Percentiles rank a stretch among this genome's conserved stretches.
phyloP scores from a whole-genome alignment of 106 monocot genomes.

The Ottelia alismoides region DNA sequence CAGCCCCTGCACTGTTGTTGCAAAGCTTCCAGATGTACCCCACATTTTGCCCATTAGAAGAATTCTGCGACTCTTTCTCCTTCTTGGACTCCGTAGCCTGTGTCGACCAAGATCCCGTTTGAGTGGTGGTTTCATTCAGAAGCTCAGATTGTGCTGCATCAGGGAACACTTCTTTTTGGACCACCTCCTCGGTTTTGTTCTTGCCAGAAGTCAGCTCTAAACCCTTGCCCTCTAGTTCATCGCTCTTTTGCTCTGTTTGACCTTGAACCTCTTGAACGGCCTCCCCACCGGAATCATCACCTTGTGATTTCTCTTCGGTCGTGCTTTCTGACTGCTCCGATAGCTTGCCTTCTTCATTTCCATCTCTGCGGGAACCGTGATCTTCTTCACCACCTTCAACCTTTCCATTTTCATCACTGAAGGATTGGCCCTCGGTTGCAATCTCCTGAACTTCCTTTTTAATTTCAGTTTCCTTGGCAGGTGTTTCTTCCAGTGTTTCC shows the following conservation, averaged over 20 bases:
- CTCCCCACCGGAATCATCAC: constrained; percentile 6
- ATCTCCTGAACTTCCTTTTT: constrained; percentile 10
- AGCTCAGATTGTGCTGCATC: constrained; percentile 69
- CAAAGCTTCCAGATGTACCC: constrained; percentile 73
- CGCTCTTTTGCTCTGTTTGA: constrained; percentile 16
- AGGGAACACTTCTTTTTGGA: constrained; percentile 31
- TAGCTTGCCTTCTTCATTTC: constrained; percentile 6
- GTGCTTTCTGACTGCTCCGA: constrained; percentile 1
- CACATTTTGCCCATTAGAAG: constrained; percentile 11
- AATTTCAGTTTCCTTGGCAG: constrained; percentile 9
- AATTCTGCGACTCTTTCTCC: constrained; percentile 52
- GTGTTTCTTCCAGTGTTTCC: constrained; percentile 5
- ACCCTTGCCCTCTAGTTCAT: constrained; percentile 19
- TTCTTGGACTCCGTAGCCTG: constrained; percentile 76
- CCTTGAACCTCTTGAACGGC: constrained; percentile 17
- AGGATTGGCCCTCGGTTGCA: constrained; percentile 4
- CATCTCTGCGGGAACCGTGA: constrained; percentile 17
- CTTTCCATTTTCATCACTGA: constrained; percentile 7
- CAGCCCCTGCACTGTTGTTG: constrained; percentile 47
- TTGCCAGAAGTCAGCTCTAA: constrained; percentile 15
- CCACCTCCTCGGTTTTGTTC: constrained; percentile 16
- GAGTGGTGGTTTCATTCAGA: constrained; percentile 67
- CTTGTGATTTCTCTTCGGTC: constrained; percentile 8
- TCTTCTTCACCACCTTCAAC: constrained; percentile 11
- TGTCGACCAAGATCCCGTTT: constrained; percentile 61